Evolutionary conservation across 2,329 filamentous ascomycete genomes (phyloP).

Genomic region (Graphilbum ipis-grandicollis): DNA sequence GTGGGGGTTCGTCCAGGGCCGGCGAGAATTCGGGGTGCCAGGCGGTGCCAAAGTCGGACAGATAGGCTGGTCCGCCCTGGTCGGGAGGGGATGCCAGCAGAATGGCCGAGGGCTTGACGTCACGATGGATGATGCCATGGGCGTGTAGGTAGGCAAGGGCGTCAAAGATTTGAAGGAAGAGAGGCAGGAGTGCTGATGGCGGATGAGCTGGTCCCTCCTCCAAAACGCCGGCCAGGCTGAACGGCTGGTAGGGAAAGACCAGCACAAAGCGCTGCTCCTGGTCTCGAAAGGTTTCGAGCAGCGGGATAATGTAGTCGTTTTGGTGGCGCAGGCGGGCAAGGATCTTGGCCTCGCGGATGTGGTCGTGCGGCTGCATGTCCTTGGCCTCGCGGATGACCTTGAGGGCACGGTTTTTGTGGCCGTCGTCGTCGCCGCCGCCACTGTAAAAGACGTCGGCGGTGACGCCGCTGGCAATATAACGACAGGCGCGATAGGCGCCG

Average conservation of each 20-base stretch:
- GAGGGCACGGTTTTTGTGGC: slow-evolving; percentile 54
- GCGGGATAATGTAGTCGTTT: slow-evolving; percentile 41
- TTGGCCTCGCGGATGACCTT: slow-evolving; percentile 69
- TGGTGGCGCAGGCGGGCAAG: slow-evolving; percentile 40
- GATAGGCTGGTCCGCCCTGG: slow-evolving; percentile 53
- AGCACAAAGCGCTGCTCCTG: slow-evolving; percentile 56
- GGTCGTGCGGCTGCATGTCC: slow-evolving; percentile 67
- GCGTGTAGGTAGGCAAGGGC: slow-evolving; percentile 57
- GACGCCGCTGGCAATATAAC: slow-evolving; percentile 45
- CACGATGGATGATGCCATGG: slow-evolving; percentile 71
- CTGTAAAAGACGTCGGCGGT: slow-evolving; percentile 74
- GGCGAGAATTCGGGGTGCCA: slow-evolving; percentile 50
- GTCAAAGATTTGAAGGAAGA: slow-evolving; percentile 51
- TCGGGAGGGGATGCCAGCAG: slow-evolving; percentile 51
- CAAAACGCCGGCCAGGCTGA: slow-evolving; percentile 55
- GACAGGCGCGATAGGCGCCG: slow-evolving; percentile 34
- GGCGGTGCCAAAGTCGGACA: slow-evolving; percentile 85
- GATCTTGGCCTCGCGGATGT: slow-evolving; percentile 61
- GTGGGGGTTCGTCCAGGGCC: slow-evolving; percentile 42
- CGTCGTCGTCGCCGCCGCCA: no score
- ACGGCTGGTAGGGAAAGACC: slow-evolving; percentile 68
- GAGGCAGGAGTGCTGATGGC: slow-evolving; percentile 20
- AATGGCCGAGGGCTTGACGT: slow-evolving; percentile 86
- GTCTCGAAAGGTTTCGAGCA: slow-evolving; percentile 60
- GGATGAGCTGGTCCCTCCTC: slow-evolving; percentile 15